Evolutionary conservation across 164 flowering plant species (phyloP), one percentile per base, ranked within the genome.

Genomic region (Tetrastigma voinierianum): DNA sequence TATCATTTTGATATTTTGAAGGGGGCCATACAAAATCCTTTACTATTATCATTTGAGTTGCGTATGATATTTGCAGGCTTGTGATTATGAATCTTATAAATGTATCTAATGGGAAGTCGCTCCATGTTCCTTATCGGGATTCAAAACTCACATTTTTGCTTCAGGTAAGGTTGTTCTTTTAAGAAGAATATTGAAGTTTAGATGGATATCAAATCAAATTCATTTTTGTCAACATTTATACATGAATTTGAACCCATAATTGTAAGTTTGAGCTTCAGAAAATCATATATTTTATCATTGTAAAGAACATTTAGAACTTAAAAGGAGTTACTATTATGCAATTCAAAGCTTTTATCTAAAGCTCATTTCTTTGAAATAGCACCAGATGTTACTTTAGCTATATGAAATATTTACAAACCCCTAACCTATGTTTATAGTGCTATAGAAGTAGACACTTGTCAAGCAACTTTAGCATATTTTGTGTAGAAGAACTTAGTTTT

Each of bases 61-160:
- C 13, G 24, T 65, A 46, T 43, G 9, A 15, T 55, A 21, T 67
- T 59, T 62, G 54, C 93, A 96, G 99, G 55, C 88, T 93, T 69
- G 99, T 96, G 43, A 96, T 96, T 51, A 96, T 96, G 99, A 93
- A 91, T 71, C 87, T 96, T 66, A 96, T 93, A 61, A 91, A 74
- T 62, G 68, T 93, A 48, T 90, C 98, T 45, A 91, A 93, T 74
- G 99, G 99, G 59, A 96, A 88, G 69, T 83, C 98, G 10, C 90
- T 64, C 9, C 99, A 96, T 82, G 97, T 96, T 71, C 99, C 99
- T 57, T 96, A 96, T 72, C 82, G 99, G 10, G 99, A 96, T 86
- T 96, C 99, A 48, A 96, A 93, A 74, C 90, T 96, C 52, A 96
- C 99, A 46, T 96, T 96, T 87, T 74, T 96, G 79, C 97, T 96